Base-by-base conservation (phyloP, 2,329 filamentous ascomycete species). In the Aspergillus pseudotamarii region DNA sequence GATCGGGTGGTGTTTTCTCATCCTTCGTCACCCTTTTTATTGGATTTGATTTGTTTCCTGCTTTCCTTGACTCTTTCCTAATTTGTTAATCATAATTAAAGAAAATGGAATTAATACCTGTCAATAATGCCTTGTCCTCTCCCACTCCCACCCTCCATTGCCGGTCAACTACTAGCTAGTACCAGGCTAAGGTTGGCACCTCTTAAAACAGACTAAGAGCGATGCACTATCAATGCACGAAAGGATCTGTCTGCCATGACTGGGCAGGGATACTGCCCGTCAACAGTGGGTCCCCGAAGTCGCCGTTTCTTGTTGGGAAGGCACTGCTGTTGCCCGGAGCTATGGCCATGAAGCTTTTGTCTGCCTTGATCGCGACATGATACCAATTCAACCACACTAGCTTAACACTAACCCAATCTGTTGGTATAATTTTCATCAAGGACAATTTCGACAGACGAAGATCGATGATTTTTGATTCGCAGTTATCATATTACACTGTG, bases 201-300 rank as follows among this genome's bases (percentile, higher is more conserved):
- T 55, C 48, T 55, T 23, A 41, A 55, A 55, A 55, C 21, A 38
- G 51, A 38, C 51, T 55, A 55, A 55, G 12, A 36, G 5, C 4
- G n/a, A 34, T 12, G 50, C 48, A 53, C 30, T 55, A 61, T 58
- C 48, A 63, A 66, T 69, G 62, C 67, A 65, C 36, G 57, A 41
- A 61, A 62, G 59, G 60, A 68, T 68, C 64, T 65, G 62, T 64
- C 67, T 66, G 59, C 51, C 38, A 41, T 41, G n/a, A 26, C 36
- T 38, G n/a, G 43, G 19, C 30, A 45, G 23, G 59, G 53, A 45
- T 38, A 34, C 54, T 57, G 59, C 53, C 46, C 51, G 59, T 55
- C 51, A 38, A 6, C 23, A 12, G 54, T 51, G 59, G 53, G 34
- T 41, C 59, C 51, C 59, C 51, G 53, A 61, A 57, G 48, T 61